phyloP scores from a whole-genome alignment of 306 rosid genomes.

The Rosa chinensis region DNA sequence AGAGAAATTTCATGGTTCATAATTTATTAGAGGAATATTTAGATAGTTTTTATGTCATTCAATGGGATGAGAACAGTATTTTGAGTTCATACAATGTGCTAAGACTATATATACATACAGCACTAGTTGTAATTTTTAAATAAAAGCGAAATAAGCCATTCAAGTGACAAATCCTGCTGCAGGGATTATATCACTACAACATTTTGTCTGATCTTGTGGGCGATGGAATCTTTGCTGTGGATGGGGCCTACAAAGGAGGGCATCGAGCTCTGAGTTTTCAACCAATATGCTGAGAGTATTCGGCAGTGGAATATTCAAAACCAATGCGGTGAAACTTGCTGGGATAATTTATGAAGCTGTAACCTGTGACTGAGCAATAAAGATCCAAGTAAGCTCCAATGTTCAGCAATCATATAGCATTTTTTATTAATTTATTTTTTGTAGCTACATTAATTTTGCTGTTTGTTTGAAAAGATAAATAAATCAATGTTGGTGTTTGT shows the following conservation, averaged over 20 bases:
- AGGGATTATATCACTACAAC: constrained; percentile 25
- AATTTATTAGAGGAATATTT: background rate
- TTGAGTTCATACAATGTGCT: too few relatives aligned
- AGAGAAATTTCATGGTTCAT: too few relatives aligned
- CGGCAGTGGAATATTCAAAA: constrained; percentile 25
- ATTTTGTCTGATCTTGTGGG: constrained; percentile 22
- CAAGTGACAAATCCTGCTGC: background rate
- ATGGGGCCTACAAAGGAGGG: constrained; percentile 35
- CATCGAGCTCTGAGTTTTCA: constrained; percentile 31
- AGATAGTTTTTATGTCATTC: too few relatives aligned
- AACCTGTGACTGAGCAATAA: constrained; percentile 1
- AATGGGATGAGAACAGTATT: too few relatives aligned
- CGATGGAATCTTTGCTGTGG: constrained; percentile 26
- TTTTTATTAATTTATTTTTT: too few relatives aligned
- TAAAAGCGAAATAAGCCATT: too few relatives aligned
- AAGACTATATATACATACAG: too few relatives aligned
- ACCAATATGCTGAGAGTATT: constrained; percentile 29
- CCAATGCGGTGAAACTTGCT: constrained; percentile 23
- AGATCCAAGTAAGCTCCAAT: constrained; percentile 24
- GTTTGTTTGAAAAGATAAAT: too few relatives aligned
- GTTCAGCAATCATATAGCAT: too few relatives aligned
- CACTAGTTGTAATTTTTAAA: background rate
- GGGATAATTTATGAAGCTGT: constrained; percentile 26
- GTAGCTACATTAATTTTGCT: too few relatives aligned
- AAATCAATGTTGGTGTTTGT: background rate